A percentile compares a stretch with the other conserved stretches of the same genome.
These are phyloP conservation scores for Botrytis fragariae DNA, from an alignment of 2,329 filamentous ascomycete genomes.

Conservation along the genomic window DNA sequence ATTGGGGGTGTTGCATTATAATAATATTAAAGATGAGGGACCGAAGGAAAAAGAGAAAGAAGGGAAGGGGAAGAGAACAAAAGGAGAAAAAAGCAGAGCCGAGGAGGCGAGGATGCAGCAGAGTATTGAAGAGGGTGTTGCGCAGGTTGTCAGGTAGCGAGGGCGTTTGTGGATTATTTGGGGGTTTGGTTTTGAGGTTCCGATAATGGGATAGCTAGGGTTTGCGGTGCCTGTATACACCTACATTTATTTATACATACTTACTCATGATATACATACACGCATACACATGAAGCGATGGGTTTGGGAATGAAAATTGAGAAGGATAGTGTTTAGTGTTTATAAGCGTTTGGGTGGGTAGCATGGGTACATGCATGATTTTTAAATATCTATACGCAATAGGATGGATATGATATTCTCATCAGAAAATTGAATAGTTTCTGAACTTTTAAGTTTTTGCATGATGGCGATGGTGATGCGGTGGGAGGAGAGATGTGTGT, in stretches of 20 bases:
- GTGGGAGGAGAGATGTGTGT: not conserved
- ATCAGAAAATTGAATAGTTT: not conserved
- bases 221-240: not conserved
- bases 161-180: not conserved
- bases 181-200: not conserved
- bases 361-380: not conserved
- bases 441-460: not conserved
- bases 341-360: not conserved
- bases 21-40: constrained; percentile 53
- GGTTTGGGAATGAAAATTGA: not conserved
- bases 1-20: constrained; percentile 56
- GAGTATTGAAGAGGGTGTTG: not conserved
- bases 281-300: not conserved
- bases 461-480: not conserved
- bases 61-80: constrained; percentile 18
- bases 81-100: not conserved
- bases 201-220: not conserved
- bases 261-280: not conserved
- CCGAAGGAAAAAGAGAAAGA: constrained; percentile 44
- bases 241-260: not conserved
- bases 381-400: not conserved
- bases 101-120: not conserved
- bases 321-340: not conserved
- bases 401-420: not conserved
- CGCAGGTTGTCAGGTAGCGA: not conserved